Base-by-base conservation (phyloP, 2,329 filamentous ascomycete species). In the Nemania diffusa region DNA sequence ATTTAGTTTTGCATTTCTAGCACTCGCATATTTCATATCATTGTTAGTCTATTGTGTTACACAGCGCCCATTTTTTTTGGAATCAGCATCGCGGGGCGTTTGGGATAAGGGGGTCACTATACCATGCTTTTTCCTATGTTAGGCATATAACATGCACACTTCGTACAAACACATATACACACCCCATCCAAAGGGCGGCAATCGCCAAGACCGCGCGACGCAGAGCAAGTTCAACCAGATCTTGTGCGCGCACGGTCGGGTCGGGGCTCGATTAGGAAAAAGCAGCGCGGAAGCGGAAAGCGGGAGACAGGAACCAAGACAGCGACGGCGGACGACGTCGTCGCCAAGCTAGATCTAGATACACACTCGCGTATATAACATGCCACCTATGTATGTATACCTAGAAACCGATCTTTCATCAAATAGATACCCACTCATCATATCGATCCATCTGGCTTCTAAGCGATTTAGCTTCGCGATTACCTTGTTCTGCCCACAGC, bases 11-110 rank as follows among this genome's bases (percentile, higher is more conserved):
- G 22, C 7, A 9, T 48, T 48, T 24, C 22, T 4, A n/a, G n/a
- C n/a, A 48, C 44, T 48, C 8, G 44, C 20, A 48, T 48, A 22
- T 44, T 48, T 48, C 5, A 24, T 24, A 48, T 48, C 22, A 48
- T 48, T 3, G 20, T 40, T 5, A 48, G 44, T 20, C 42, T 11
- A 13, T 46, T n/a, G 11, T 59, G 40, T 24, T 44, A 51, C 17
- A 48, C 37, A 26, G 37, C 53, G 11, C 8, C 26, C 24, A 22
- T 58, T 62, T 7, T 62, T 37, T 46, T 57, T 37, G 7, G 24
- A 15, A 62, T 20, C 22, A 53, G 66, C 69, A 70, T 70, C 40
- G 63, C 68, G 56, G 44, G 68, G 68, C 68, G 68, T 70, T 64
- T 6, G 24, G 59, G 37, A 42, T 20, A 51, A 7, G 24, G 40